Evolutionary conservation across 2,329 filamentous ascomycete genomes (phyloP).

Genomic region (Diaporthe amygdali): DNA sequence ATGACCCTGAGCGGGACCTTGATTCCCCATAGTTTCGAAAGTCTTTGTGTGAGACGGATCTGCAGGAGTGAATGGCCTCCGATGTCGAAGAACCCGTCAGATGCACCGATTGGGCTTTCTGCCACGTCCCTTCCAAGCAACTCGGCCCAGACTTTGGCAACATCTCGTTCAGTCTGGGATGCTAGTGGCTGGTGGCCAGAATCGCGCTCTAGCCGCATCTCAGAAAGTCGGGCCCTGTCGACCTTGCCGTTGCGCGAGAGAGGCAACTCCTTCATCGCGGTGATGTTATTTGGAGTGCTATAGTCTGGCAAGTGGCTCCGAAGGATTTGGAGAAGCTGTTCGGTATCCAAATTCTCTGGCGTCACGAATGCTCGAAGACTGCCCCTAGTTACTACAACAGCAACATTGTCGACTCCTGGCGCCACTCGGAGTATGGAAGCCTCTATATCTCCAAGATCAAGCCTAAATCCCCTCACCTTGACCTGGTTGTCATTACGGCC

Average conservation of each 20-base stretch:
- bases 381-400: not conserved
- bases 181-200: not conserved
- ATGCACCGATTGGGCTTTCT: not conserved
- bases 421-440: not conserved
- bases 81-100: not conserved
- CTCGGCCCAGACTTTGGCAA: not conserved
- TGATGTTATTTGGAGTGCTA: not conserved
- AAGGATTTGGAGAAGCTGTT: not conserved
- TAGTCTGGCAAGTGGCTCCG: not conserved
- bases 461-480: not conserved
- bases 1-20: not conserved
- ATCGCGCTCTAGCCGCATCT: not conserved
- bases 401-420: not conserved
- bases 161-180: not conserved
- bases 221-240: not conserved
- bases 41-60: not conserved
- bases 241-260: not conserved
- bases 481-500: conserved; percentile 1
- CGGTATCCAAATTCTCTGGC: not conserved
- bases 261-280: not conserved
- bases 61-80: not conserved
- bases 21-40: not conserved
- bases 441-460: not conserved
- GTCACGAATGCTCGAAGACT: not conserved
- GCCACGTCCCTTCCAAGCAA: not conserved